Evolutionary conservation across 208 protist species (phyloP).

Genomic region (Leishmania arabica): DNA sequence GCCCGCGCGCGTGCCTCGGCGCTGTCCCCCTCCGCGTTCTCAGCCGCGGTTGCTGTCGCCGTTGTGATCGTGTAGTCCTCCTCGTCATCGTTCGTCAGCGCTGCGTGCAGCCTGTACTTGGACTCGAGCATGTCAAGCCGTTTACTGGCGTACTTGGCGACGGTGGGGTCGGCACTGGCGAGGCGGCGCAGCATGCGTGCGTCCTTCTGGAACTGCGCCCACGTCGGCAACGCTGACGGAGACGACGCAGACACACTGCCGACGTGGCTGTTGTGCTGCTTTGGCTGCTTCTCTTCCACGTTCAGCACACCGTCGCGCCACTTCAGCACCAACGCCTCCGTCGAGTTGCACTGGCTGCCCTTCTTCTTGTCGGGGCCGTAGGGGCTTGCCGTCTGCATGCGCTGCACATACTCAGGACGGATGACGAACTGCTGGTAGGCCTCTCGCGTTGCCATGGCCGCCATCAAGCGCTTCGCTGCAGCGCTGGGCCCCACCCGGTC

Average conservation of each 20-base stretch:
- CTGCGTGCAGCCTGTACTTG: constrained; percentile 81
- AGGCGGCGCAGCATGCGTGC: constrained; percentile 47
- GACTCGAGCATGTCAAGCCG: constrained; percentile 83
- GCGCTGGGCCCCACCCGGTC: constrained; percentile 25
- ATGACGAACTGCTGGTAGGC: constrained; percentile 54
- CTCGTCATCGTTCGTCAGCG: constrained; percentile 81
- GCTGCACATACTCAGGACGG: not conserved
- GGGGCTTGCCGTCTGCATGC: not conserved
- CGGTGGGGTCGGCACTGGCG: constrained; percentile 34
- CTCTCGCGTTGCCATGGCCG: constrained; percentile 36
- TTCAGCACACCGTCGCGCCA: constrained; percentile 29
- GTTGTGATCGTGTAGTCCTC: constrained; percentile 30
- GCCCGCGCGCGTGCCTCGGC: not conserved
- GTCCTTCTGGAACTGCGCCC: constrained; percentile 68
- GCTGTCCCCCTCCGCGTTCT: not conserved
- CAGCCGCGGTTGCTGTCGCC: not conserved
- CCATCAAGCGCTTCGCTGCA: constrained; percentile 42
- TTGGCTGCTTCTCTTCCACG: not conserved
- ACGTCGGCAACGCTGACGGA: constrained; percentile 52
- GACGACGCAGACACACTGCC: not conserved
- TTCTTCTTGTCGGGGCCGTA: not conserved
- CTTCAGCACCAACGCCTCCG: not conserved
- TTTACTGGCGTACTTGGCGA: constrained; percentile 76
- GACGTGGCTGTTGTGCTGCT: not conserved
- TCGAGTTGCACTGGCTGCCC: not conserved